Evolutionary conservation across 225 moss, liverwort and hornwort genomes (phyloP), one percentile per base, ranked within the genome.

Genomic region (Physcomitrellopsis africana): DNA sequence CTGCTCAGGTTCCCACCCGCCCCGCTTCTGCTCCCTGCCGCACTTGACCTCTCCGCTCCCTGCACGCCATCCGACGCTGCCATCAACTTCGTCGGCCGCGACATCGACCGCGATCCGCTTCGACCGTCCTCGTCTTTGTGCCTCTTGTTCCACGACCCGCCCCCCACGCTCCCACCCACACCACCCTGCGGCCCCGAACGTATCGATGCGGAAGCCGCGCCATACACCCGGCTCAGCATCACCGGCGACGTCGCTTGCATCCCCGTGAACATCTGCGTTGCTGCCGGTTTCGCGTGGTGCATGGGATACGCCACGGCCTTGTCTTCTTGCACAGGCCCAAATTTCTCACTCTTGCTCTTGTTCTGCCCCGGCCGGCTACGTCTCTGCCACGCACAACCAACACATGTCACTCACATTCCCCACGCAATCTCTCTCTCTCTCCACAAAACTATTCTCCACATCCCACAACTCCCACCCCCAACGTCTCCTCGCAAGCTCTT

Each of bases 261-360:
- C 72, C 93, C 93, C 62, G 86, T 87, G 41, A 80, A 86, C 27
- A 89, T 80, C 32, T 37, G 32, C 32, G 32, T 37, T 49, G 90
- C 90, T 20, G 93, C 91, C 60, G 87, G 86, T 71, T 86, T 90
- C 55, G 90, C 91, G 67, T 89, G 86, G 62, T 95, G 95, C 85
- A 88, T 93, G 7, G 91, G 87, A 70, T 93, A 99, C 1, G 95
- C 93, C 46, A 94, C 90, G 17, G 93, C 88, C 27, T 90, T 86
- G 44, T 93, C 99, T 84, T 99, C 99, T 29, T 92, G 99, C 43
- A 99, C 69, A 10, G 99, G 95, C 56, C 89, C 92, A 63, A 99
- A 99, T 64, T 99, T 99, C 74, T 99, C 99, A 76, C 99, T 99
- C 85, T 99, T 99, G 80, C 99, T 99, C 83, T 99, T 99, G 0